Conservation (phyloP, 108 stramenopile genomes). For the Cyclotella kingstonii region DNA sequence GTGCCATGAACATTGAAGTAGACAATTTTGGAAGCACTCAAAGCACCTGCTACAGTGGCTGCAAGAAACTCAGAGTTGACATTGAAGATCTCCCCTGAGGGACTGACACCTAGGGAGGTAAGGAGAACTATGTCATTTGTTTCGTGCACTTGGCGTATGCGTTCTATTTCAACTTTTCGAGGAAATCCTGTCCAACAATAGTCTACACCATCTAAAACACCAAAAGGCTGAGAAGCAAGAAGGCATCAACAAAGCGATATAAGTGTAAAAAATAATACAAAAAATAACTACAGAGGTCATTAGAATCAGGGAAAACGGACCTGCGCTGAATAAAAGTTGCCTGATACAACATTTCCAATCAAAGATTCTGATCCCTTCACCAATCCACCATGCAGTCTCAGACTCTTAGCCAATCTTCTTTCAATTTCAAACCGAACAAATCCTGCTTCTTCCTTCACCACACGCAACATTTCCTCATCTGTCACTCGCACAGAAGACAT, state of each 20-base stretch:
- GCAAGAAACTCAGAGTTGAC: slow-evolving; percentile 87
- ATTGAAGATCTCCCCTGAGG: slow-evolving; percentile 93
- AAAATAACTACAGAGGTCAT: neutral
- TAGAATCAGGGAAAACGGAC: neutral
- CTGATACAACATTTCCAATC: slow-evolving; percentile 81
- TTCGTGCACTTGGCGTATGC: slow-evolving; percentile 75
- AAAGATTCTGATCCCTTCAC: slow-evolving; percentile 42
- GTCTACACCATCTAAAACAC: slow-evolving; percentile 75
- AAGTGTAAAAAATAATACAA: neutral
- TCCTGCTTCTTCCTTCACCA: slow-evolving; percentile 94
- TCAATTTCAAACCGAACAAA: slow-evolving; percentile 96
- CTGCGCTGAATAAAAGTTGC: slow-evolving; percentile 85
- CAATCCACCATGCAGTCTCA: slow-evolving; percentile 61
- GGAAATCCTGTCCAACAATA: slow-evolving; percentile 90
- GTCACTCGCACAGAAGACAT: slow-evolving; percentile 81
- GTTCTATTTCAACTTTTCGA: slow-evolving; percentile 84
- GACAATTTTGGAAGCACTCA: slow-evolving; percentile 86
- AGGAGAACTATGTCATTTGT: slow-evolving; percentile 89
- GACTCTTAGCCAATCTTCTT: slow-evolving; percentile 75
- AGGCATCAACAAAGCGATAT: neutral
- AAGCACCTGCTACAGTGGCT: slow-evolving; percentile 68
- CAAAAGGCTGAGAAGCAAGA: slow-evolving; percentile 59
- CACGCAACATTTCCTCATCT: slow-evolving; percentile 71
- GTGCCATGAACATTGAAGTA: slow-evolving; percentile 80
- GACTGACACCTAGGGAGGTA: slow-evolving; percentile 87